phyloP scores from a whole-genome alignment of 192 early-diverging fungal species.

The Coemansia sp. region DNA sequence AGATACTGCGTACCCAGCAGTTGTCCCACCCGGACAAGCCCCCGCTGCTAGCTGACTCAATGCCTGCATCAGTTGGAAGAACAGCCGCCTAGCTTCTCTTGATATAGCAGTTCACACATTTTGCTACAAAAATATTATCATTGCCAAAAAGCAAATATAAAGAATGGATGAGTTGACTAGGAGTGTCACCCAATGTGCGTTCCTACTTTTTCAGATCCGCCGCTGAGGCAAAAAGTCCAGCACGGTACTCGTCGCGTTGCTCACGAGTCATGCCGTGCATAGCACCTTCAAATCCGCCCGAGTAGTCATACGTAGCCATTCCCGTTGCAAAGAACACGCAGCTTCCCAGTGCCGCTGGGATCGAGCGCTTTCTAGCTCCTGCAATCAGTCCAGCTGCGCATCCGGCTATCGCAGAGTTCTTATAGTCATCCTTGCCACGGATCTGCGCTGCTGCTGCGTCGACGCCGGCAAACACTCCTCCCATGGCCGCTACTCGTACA shows the following conservation, averaged over 20 bases:
- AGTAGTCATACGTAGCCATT: slow-evolving; percentile 69
- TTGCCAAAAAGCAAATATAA: background rate
- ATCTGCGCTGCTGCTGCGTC: slow-evolving; percentile 60
- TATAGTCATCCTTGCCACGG: slow-evolving; percentile 69
- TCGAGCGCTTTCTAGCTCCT: slow-evolving; percentile 63
- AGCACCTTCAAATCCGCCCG: slow-evolving; percentile 55
- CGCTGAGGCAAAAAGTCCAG: slow-evolving; percentile 45
- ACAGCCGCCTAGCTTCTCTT: background rate
- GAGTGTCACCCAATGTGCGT: background rate
- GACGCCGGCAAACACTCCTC: slow-evolving; percentile 74
- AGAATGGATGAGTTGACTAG: background rate
- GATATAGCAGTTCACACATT: background rate
- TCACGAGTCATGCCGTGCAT: slow-evolving; percentile 45
- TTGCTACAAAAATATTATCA: background rate
- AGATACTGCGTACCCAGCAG: slow-evolving; percentile 44
- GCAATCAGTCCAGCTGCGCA: slow-evolving; percentile 73
- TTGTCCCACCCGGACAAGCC: slow-evolving; percentile 40
- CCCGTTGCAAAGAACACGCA: slow-evolving; percentile 66
- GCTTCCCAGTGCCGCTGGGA: slow-evolving; percentile 63
- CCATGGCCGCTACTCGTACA: slow-evolving; percentile 67
- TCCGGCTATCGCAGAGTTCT: slow-evolving; percentile 71
- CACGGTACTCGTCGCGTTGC: slow-evolving; percentile 52
- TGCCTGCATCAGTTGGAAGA: slow-evolving; percentile 14
- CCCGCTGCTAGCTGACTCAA: slow-evolving; percentile 25
- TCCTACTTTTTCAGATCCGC: slow-evolving; percentile 44